Evolutionary conservation across 192 early-diverging fungal genomes (phyloP), one percentile per base, ranked within the genome.

Genomic region (Rhizophagus clarus): DNA sequence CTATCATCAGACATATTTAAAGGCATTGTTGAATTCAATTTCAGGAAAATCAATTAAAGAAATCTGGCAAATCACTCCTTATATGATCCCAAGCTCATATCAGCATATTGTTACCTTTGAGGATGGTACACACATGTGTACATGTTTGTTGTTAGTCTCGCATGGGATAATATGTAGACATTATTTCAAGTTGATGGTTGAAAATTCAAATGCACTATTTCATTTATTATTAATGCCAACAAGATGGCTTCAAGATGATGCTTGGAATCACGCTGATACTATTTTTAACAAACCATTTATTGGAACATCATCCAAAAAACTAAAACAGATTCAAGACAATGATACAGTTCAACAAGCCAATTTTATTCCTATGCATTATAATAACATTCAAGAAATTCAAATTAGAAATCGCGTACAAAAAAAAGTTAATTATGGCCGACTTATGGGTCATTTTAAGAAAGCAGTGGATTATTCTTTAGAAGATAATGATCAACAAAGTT

Each of bases 371-470:
- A 66, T 14, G 63, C 28, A 66, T 66, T 66, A 66, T 66, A 4
- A 66, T 66, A 66, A 69, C 22, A 69, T 69, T 37, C 34, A 69
- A 40, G 34, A 69, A 69, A 37, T 69, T 69, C 20, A 69, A 20
- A 9, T 34, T 34, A 28, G 29, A 22, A 2, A 40, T n/a, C 2
- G 20, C 2, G 7, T 17, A 24, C 67, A 37, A 69, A 69, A 69
- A 37, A 69, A 69, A 37, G 29, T 37, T 1, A 0, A 69, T 34
- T 69, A 69, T 37, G 37, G 67, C 29, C 1, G 3, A 37, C 1
- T 69, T n/a, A 69, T 69, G 5, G 14, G 17, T 1, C 34, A 69
- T 69, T 69, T 69, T 69, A 40, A 69, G 20, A 17, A 37, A 22
- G 67, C 67, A 22, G 10, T 69, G 8, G 8, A 69, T 34, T 69